Conservation (phyloP, 1,284 basidiomycete genomes). For the Trichosporon faecale region DNA sequence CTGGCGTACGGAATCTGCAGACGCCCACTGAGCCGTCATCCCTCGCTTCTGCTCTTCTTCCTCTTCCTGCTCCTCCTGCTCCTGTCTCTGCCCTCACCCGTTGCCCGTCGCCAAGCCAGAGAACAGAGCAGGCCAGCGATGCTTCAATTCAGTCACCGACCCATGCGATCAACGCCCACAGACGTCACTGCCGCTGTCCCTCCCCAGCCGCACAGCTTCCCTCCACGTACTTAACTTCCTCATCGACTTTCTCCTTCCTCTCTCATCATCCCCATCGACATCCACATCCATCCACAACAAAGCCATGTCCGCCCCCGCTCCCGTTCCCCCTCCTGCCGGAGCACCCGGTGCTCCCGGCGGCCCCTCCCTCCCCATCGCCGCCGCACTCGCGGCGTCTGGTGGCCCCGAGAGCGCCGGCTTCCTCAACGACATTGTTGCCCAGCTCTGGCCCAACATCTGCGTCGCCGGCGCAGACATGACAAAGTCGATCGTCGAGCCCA, state of each 20-base stretch:
- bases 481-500: constrained; percentile 23
- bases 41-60: neutral
- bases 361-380: constrained; percentile 1
- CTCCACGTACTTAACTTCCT: neutral
- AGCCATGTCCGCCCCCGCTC: neutral
- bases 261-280: neutral
- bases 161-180: no score
- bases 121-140: no score
- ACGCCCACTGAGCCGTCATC: neutral
- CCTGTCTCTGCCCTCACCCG: no score
- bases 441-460: constrained; percentile 24
- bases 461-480: constrained; percentile 19
- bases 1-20: neutral
- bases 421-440: constrained; percentile 22
- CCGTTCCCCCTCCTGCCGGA: neutral
- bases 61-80: neutral
- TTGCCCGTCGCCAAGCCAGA: no score
- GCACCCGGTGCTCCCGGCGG: neutral
- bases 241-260: neutral
- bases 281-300: no score
- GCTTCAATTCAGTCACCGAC: no score
- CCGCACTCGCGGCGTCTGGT: constrained; percentile 19
- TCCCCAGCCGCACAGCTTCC: no score
- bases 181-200: neutral
- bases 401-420: constrained; percentile 22